Evolutionary conservation across 768 basidiomycete genomes (phyloP), one percentile per base, ranked within the genome.

Genomic region (Pleurotus tuber-regium): DNA sequence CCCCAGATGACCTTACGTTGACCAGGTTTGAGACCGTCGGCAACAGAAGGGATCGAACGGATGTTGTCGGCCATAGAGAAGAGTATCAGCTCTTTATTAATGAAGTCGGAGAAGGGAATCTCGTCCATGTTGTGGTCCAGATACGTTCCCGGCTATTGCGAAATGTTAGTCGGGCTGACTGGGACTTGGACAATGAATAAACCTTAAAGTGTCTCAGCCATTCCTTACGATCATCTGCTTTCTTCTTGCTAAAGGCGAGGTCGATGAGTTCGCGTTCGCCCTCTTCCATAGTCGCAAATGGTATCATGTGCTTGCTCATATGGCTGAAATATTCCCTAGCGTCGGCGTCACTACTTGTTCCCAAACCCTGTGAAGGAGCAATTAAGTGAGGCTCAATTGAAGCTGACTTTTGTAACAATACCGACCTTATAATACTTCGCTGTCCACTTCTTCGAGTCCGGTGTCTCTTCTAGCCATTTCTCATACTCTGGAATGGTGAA

Each of bases 31-130:
- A 99, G 74, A 39, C 97, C 97, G 64, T 98, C 97, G 10, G 85
- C 84, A 12, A 92, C 80, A 0, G 89, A 97, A 2, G 97, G 97
- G 58, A 99, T 98, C 3, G 97, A 99, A 51, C 97, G 94, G 57
- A 97, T 82, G 62, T 98, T 98, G 64, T 99, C 97, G 3, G 97
- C 97, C 92, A 98, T 98, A 1, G 97, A 99, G 79, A 98, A 99
- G 23, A 98, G 77, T 54, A 99, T 98, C 40, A 99, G 72, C 64
- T 99, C 97, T 69, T 85, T 92, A 76, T 99, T 98, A 72, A 99
- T 96, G 66, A 99, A 99, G 61, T 99, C 95, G 1, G 87, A 80
- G 64, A 86, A 90, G 0, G 90, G 82, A 55, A 99, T 89, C 61
- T 92, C 86, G 39, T 87, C 83, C 26, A 89, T 78, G 52, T 85